phyloP scores from a whole-genome alignment of 352 stramenopile genomes.

The Phytophthora cactorum region DNA sequence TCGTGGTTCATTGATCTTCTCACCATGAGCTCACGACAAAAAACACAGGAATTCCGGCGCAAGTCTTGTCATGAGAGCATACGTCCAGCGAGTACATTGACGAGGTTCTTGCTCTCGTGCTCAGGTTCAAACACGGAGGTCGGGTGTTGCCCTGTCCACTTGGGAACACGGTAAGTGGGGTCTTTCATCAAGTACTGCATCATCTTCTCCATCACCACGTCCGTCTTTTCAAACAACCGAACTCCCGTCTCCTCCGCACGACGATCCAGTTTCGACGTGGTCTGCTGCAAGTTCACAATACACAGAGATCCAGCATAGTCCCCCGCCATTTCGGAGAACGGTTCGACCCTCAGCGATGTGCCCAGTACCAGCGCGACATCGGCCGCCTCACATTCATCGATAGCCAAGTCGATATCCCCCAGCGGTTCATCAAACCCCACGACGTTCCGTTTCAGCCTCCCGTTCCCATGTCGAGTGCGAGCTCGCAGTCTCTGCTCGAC shows the following conservation, averaged over 20 bases:
- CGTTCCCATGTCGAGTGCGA: constrained; percentile 79
- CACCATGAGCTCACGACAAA: no score
- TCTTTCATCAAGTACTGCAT: constrained; percentile 75
- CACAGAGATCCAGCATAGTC: constrained; percentile 73
- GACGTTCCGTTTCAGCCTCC: constrained; percentile 74
- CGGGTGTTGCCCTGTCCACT: constrained; percentile 65
- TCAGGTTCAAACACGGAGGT: constrained; percentile 71
- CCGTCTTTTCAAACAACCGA: constrained; percentile 74
- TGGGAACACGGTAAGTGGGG: constrained; percentile 56
- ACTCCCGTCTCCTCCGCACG: constrained; percentile 71
- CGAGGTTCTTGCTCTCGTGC: constrained; percentile 74
- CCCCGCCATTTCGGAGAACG: constrained; percentile 84
- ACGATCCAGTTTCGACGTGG: constrained; percentile 73
- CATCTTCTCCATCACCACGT: constrained; percentile 76
- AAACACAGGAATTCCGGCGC: no score
- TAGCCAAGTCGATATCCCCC: constrained; percentile 79
- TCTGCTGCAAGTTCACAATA: constrained; percentile 82
- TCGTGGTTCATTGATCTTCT: neutral
- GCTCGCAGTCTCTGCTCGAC: constrained; percentile 67
- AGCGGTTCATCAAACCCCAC: constrained; percentile 84
- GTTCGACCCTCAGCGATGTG: constrained; percentile 78
- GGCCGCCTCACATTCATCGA: constrained; percentile 79
- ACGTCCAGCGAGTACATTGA: constrained; percentile 78
- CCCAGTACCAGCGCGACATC: constrained; percentile 82
- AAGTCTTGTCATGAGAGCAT: constrained; percentile 47